Evolutionary conservation across 306 rosid species (phyloP), one percentile per base, ranked within the genome.

Genomic region (Echinosophora koreensis): DNA sequence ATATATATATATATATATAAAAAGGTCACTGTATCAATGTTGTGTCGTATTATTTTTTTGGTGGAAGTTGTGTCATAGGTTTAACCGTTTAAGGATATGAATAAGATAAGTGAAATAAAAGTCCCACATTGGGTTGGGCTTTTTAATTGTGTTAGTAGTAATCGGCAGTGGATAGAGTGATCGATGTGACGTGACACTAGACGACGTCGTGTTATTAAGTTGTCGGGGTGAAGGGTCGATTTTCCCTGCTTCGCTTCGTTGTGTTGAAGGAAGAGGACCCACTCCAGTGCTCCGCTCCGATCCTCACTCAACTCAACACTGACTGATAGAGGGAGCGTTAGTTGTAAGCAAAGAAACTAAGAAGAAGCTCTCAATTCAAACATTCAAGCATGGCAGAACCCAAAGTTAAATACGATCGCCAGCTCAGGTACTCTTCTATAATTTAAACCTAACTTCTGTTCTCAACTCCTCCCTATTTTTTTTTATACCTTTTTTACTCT

Each of bases 321-420:
- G n/a, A 28, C 30, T 28, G 30, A 28, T 28, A 28, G 32, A 30
- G 32, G 3, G 32, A 50, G 91, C 88, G 81, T 77, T 44, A 12
- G 79, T 57, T 4, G 50, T 34, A 34, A 67, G 58, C 32, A 30
- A 22, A 22, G 22, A 22, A 22, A 22, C 22, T 22, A 22, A 22
- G 22, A 22, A 22, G 32, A 30, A 30, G 30, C 2, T 46, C 51
- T 46, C 51, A 42, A 42, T 42, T 46, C 51, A 28, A 63, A 37
- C 73, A 46, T 46, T 37, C 56, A 64, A 35, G 74, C 84, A 91
- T 91, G 97, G 94, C 89, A n/a, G 97, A 91, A 80, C 90, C 90
- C 78, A 91, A 86, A 76, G 77, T 80, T 79, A 91, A 91, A 71
- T 91, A 91, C 87, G 97, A 89, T 84, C 97, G 97, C 54, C 97